Percentiles rank a stretch among this genome's conserved stretches.
phyloP scores from a whole-genome alignment of 108 stramenopile genomes.

The Nannochloropsis gaditana region DNA sequence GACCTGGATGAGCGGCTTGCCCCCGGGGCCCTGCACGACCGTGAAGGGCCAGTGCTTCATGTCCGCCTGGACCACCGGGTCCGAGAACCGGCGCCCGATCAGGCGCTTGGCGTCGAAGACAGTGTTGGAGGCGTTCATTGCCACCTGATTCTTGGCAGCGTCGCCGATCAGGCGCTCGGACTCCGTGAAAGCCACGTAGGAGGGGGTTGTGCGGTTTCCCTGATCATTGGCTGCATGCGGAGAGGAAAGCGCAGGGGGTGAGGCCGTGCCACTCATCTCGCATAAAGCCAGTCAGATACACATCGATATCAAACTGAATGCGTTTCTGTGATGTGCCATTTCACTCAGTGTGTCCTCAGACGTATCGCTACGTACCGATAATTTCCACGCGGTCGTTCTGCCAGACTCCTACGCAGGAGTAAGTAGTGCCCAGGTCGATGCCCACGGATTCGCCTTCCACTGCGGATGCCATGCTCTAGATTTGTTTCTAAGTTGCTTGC shows the following conservation, averaged over 20 bases:
- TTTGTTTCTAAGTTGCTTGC: not conserved
- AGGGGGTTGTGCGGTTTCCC: slow-evolving; percentile 72
- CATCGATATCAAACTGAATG: too few species aligned
- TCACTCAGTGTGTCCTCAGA: too few species aligned
- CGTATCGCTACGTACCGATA: slow-evolving; percentile 59
- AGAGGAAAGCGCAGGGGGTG: too few species aligned
- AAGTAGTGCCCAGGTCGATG: slow-evolving; percentile 92
- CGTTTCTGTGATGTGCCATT: too few species aligned
- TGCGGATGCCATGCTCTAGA: not conserved
- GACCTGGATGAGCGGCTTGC: slow-evolving; percentile 89
- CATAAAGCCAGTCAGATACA: too few species aligned
- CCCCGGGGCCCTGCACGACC: slow-evolving; percentile 76
- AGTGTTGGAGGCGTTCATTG: slow-evolving; percentile 96
- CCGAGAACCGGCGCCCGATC: slow-evolving; percentile 90
- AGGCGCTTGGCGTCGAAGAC: slow-evolving; percentile 98
- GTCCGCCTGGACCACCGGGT: slow-evolving; percentile 86
- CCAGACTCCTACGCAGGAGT: slow-evolving; percentile 96
- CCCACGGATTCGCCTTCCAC: slow-evolving; percentile 32
- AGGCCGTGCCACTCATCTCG: too few species aligned
- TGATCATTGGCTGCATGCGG: slow-evolving; percentile 59
- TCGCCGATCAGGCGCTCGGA: slow-evolving; percentile 59
- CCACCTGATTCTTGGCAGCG: slow-evolving; percentile 58
- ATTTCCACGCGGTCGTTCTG: slow-evolving; percentile 96
- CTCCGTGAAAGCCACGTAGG: slow-evolving; percentile 71
- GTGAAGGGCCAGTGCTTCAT: slow-evolving; percentile 97